Percentiles rank a stretch among this genome's conserved stretches.
Conservation (phyloP, 2,329 filamentous ascomycete species). For the Scedosporium aurantiacum region DNA sequence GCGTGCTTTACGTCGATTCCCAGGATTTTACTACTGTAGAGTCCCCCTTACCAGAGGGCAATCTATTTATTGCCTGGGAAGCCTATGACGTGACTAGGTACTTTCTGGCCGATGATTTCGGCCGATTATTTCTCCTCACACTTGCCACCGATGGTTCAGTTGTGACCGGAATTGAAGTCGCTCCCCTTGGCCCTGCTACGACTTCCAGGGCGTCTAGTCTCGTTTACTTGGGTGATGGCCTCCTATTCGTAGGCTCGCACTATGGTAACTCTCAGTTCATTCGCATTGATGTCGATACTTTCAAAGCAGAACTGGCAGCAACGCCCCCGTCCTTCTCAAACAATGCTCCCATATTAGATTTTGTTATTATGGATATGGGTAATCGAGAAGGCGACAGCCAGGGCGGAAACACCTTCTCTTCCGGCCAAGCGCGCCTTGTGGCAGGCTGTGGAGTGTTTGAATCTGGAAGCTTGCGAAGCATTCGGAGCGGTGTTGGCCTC, state of each 20-base stretch:
- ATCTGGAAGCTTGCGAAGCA: conserved; percentile 78
- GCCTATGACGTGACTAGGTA: conserved; percentile 72
- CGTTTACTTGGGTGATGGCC: conserved; percentile 62
- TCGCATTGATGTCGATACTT: conserved; percentile 33
- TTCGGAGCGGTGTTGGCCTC: conserved; percentile 85
- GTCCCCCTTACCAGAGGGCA: conserved; percentile 57
- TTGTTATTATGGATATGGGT: conserved; percentile 92
- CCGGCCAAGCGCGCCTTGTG: conserved; percentile 86
- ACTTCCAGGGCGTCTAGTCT: conserved; percentile 69
- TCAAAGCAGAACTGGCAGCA: conserved; percentile 55
- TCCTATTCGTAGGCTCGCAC: conserved; percentile 82
- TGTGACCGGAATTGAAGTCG: conserved; percentile 63
- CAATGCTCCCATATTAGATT: conserved; percentile 85
- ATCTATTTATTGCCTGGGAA: conserved; percentile 87
- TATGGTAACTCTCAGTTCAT: conserved; percentile 86
- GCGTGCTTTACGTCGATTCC: conserved; percentile 76
- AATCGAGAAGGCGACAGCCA: conserved; percentile 68
- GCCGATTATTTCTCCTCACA: conserved; percentile 73
- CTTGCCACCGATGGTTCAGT: conserved; percentile 55
- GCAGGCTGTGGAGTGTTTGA: conserved; percentile 85
- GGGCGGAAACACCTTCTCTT: conserved; percentile 77
- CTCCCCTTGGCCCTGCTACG: conserved; percentile 38
- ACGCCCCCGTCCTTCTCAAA: conserved; percentile 52
- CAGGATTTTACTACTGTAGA: conserved; percentile 57
- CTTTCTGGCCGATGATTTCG: conserved; percentile 87